Evolutionary conservation across 1,284 basidiomycete species (phyloP).

Genomic region (Microbotryum violaceum): DNA sequence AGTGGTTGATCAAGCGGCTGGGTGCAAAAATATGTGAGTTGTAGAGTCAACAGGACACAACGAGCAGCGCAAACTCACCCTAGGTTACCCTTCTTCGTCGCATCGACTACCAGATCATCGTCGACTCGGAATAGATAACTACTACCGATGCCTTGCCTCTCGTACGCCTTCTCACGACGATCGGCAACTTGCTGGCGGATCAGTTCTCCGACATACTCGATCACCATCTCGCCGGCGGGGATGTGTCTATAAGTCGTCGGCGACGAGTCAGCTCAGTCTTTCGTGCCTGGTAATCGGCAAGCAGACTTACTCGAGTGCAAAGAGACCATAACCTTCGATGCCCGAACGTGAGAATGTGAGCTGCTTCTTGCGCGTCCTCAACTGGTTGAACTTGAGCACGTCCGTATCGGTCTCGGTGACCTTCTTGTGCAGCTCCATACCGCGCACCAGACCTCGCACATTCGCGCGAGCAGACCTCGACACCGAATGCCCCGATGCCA

Average conservation of each 20-base stretch:
- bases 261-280: neutral
- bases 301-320: slow-evolving; percentile 65
- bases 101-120: slow-evolving; percentile 64
- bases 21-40: neutral
- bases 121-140: slow-evolving; percentile 72
- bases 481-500: slow-evolving; percentile 36
- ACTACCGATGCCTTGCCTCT: slow-evolving; percentile 88
- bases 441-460: slow-evolving; percentile 82
- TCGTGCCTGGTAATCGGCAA: neutral
- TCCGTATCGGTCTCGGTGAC: slow-evolving; percentile 47
- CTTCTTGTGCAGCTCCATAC: slow-evolving; percentile 88
- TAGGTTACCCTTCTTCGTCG: slow-evolving; percentile 96
- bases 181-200: slow-evolving; percentile 93
- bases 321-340: slow-evolving; percentile 97
- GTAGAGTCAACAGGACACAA: neutral
- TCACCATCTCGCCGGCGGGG: slow-evolving; percentile 93
- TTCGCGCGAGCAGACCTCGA: slow-evolving; percentile 83
- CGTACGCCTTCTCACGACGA: slow-evolving; percentile 92
- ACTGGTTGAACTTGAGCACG: slow-evolving; percentile 91
- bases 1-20: slow-evolving; percentile 92
- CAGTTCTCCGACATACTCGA: slow-evolving; percentile 98
- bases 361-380: slow-evolving; percentile 96
- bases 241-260: slow-evolving; percentile 51
- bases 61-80: slow-evolving; percentile 54
- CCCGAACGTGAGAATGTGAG: slow-evolving; percentile 90